A percentile compares a stretch with the other conserved stretches of the same genome.
phyloP scores from a whole-genome alignment of 352 stramenopile species.

The Globisporangium sylvaticum region DNA sequence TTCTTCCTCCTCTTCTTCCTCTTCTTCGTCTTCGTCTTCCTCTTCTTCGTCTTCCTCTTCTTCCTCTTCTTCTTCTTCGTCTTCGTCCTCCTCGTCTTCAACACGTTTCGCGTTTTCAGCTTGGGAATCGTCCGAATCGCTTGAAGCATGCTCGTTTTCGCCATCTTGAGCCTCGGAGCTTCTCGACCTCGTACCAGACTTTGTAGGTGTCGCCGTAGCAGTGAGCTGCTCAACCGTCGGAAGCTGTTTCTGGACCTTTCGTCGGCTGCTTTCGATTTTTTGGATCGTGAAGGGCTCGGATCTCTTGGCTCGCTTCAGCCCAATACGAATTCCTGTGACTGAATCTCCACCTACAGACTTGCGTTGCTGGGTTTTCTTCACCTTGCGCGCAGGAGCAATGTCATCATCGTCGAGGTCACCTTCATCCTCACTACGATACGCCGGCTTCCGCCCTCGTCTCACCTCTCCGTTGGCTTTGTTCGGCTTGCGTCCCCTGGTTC shows the following conservation, averaged over 20 bases:
- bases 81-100: conserved; percentile 27
- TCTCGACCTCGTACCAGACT: neutral
- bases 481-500: conserved; percentile 28
- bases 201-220: conserved; percentile 18
- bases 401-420: conserved; percentile 39
- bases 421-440: conserved; percentile 50
- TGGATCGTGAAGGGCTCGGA: conserved; percentile 28
- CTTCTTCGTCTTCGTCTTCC: conserved; percentile 36
- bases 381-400: conserved; percentile 23
- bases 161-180: conserved; percentile 11
- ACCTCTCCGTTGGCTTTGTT: conserved; percentile 31
- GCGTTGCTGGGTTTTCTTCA: conserved; percentile 27
- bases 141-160: conserved; percentile 33
- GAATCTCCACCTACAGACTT: conserved; percentile 1
- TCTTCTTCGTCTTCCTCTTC: conserved; percentile 47
- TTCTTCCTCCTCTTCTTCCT: conserved; percentile 22
- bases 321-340: conserved; percentile 42
- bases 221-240: conserved; percentile 12
- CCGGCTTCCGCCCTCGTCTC: conserved; percentile 30
- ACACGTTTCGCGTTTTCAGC: conserved; percentile 25
- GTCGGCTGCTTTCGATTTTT: conserved; percentile 36
- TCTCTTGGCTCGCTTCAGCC: conserved; percentile 21
- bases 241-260: conserved; percentile 44
- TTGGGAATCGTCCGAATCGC: conserved; percentile 31
- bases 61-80: conserved; percentile 40